Evolutionary conservation across 2,329 filamentous ascomycete species (phyloP), one percentile per base, ranked within the genome.

Genomic region (Byssothecium circinans): DNA sequence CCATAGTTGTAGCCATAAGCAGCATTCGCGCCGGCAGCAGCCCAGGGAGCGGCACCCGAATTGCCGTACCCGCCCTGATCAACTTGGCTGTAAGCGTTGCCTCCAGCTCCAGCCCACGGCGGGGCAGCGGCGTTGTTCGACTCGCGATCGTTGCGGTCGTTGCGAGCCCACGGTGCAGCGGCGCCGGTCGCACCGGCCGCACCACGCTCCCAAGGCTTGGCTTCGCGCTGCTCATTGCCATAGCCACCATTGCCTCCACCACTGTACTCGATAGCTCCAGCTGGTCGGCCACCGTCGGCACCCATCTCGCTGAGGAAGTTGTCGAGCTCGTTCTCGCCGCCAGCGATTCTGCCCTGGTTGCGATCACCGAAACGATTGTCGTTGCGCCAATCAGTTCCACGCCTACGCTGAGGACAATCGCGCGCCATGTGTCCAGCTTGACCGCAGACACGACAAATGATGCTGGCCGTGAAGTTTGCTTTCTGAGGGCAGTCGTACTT

Each of bases 401-500:
- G 85, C 77, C 94, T 89, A 69, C 94, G 82, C 67, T 99, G 94
- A 37, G 92, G 91, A 82, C 94, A 99, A 75, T 99, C 94, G 62
- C 92, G 87, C 60, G 91, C 94, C 91, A 99, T 96, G 65, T 99
- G 94, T 17, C 94, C 94, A 57, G 94, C 91, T 70, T 97, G 96
- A 60, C 94, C 94, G 76, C 94, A 99, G 62, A 96, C 88, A 64
- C 92, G 91, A 76, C 94, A 99, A 69, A 99, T 97, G 71, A 99
- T 97, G 75, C 91, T 97, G 64, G 94, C 91, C n/a, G 94, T 99
- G 75, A 88, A 97, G 76, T 99, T 99, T 70, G 91, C 89, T 73
- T 94, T 89, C 76, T 99, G 90, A 12, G 94, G 94, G 64, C 94
- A 99, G 70, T 99, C 94, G 72, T 96, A 97, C 76, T 99, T 99